These are phyloP conservation scores for Hibiscus syriacus DNA, from an alignment of 345 rosid species.

Conservation along the genomic window DNA sequence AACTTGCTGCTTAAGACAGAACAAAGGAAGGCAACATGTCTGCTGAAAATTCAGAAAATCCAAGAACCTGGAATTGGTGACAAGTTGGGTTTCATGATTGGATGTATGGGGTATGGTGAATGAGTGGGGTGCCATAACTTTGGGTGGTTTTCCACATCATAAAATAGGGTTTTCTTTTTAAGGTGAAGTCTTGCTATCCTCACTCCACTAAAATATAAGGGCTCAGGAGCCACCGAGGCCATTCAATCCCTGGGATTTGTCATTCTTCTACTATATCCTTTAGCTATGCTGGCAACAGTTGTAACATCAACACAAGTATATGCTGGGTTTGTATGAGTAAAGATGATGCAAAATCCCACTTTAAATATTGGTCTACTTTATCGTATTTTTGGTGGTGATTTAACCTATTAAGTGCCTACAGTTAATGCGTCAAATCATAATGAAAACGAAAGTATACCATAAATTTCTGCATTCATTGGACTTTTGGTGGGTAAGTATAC, in stretches of 20 bases:
- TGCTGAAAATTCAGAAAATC: not conserved
- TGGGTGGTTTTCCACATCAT: slow-evolving; percentile 63
- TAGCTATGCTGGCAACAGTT: slow-evolving; percentile 17
- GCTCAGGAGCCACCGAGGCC: slow-evolving; percentile 18
- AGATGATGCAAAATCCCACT: slow-evolving; percentile 38
- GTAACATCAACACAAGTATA: slow-evolving; percentile 22
- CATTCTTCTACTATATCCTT: not conserved
- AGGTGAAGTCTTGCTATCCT: slow-evolving; percentile 19
- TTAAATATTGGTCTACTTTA: slow-evolving; percentile 14
- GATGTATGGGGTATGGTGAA: not conserved
- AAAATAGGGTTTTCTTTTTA: slow-evolving; percentile 7
- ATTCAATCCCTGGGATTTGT: not conserved
- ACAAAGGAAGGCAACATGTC: not conserved
- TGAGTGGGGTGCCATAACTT: slow-evolving; percentile 49
- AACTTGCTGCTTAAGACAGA: not conserved
- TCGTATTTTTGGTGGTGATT: slow-evolving; percentile 20
- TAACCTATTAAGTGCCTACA: not conserved
- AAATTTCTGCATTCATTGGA: not conserved
- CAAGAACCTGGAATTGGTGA: not conserved
- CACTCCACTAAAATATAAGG: slow-evolving; percentile 33
- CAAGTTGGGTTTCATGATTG: not conserved
- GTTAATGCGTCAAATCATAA: not conserved
- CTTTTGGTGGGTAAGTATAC: not conserved
- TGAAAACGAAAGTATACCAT: slow-evolving; percentile 2
- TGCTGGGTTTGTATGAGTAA: slow-evolving; percentile 11